phyloP scores from a whole-genome alignment of 805 yeast species.

The Starmerella bombicola region DNA sequence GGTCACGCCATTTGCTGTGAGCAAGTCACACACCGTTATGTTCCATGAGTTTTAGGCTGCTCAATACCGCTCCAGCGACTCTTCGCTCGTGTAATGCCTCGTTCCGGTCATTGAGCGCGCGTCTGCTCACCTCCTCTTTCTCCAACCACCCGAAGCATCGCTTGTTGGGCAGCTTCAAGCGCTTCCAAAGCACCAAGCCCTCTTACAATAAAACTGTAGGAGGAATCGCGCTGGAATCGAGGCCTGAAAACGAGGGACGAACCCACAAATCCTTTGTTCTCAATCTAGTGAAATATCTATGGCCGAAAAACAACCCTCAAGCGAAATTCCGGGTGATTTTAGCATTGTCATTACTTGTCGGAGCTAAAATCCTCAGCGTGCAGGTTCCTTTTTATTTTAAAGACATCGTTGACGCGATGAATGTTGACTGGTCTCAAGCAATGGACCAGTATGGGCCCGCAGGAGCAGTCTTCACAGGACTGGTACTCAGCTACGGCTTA shows the following conservation, averaged over 20 bases:
- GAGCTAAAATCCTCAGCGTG: conserved; percentile 76
- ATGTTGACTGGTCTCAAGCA: conserved; percentile 89
- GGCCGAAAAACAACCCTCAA: conserved; percentile 29
- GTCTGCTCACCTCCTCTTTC: too few relatives aligned
- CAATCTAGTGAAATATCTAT: conserved; percentile 26
- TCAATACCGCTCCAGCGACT: too few relatives aligned
- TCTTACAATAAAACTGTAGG: too few relatives aligned
- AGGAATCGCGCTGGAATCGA: conserved; percentile 4
- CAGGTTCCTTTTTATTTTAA: conserved; percentile 95
- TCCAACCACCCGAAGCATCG: too few relatives aligned
- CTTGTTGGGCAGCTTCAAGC: too few relatives aligned
- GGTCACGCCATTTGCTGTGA: too few relatives aligned
- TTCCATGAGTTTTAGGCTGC: too few relatives aligned
- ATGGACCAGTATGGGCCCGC: conserved; percentile 48
- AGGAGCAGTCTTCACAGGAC: conserved; percentile 24
- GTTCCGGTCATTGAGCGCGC: too few relatives aligned
- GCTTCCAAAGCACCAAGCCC: too few relatives aligned
- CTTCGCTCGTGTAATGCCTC: too few relatives aligned
- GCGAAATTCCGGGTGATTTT: conserved; percentile 57
- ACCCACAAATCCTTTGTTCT: conserved; percentile 22
- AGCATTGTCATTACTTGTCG: conserved; percentile 61
- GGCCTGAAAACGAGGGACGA: conserved; percentile 1
- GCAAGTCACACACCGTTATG: too few relatives aligned
- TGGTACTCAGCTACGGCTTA: conserved; percentile 78
- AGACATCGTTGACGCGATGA: conserved; percentile 80